Conservation (phyloP, 495 filamentous ascomycete species). For the Friedmanniomyces simplex region DNA sequence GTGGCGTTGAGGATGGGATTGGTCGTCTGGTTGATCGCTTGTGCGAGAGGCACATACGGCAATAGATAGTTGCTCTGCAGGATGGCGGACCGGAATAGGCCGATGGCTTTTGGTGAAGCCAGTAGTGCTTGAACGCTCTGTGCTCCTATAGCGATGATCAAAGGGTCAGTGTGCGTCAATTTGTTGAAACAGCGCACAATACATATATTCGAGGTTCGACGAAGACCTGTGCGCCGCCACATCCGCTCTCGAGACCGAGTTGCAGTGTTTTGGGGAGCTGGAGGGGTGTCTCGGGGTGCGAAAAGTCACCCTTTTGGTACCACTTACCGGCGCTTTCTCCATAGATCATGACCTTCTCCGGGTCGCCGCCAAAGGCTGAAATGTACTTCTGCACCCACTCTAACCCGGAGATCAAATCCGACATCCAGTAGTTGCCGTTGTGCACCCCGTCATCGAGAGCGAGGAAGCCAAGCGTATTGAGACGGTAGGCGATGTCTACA, state of each 20-base stretch:
- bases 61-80: constrained; percentile 18
- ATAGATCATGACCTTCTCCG: constrained; percentile 52
- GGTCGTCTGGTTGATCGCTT: constrained; percentile 9
- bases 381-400: constrained; percentile 31
- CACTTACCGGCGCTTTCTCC: constrained; percentile 45
- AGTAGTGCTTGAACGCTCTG: constrained; percentile 16
- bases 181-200: no score
- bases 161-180: no score
- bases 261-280: no score
- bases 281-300: background rate
- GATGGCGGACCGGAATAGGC: constrained; percentile 17
- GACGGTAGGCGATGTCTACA: constrained; percentile 24
- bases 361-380: constrained; percentile 30
- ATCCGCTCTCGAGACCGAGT: no score
- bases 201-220: no score
- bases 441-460: constrained; percentile 19
- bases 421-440: constrained; percentile 24
- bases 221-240: no score
- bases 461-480: constrained; percentile 21
- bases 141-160: background rate
- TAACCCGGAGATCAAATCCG: constrained; percentile 22
- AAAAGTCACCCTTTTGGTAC: background rate
- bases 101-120: constrained; percentile 11
- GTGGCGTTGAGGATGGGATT: constrained; percentile 18
- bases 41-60: constrained; percentile 2